Percentiles rank a stretch among this genome's conserved stretches.
Conservation (phyloP, 192 early-diverging fungal species). For the Linnemannia schmuckeri region DNA sequence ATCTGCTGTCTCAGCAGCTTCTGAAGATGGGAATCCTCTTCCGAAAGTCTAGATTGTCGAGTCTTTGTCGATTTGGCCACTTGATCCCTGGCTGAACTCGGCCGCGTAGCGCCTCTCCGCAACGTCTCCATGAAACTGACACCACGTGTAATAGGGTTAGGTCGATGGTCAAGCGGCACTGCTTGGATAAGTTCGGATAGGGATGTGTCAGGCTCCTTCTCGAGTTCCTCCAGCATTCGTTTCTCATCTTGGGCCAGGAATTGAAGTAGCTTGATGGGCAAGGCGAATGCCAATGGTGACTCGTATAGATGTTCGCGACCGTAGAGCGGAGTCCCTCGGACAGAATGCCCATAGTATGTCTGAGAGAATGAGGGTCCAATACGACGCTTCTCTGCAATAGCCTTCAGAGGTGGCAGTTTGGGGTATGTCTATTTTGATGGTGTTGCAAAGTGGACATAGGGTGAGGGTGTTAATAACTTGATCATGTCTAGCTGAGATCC, state of each 20-base stretch:
- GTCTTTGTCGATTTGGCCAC: slow-evolving; percentile 14
- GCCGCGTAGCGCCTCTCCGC: slow-evolving; percentile 13
- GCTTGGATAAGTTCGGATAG: slow-evolving; percentile 49
- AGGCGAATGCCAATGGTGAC: slow-evolving; percentile 38
- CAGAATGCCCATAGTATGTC: slow-evolving; percentile 35
- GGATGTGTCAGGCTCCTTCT: slow-evolving; percentile 28
- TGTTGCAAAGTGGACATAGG: background rate
- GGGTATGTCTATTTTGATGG: slow-evolving; percentile 11
- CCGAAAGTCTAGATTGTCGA: slow-evolving; percentile 27
- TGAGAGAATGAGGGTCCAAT: slow-evolving; percentile 45
- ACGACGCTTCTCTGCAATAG: slow-evolving; percentile 7
- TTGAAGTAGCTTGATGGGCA: slow-evolving; percentile 42
- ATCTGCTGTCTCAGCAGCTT: slow-evolving; percentile 47
- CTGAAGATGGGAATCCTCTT: slow-evolving; percentile 47
- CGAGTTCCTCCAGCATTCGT: slow-evolving; percentile 35
- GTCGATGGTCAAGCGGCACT: slow-evolving; percentile 42
- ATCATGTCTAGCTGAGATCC: background rate
- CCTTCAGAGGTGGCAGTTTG: slow-evolving; percentile 18
- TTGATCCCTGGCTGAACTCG: background rate
- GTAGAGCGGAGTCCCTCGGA: slow-evolving; percentile 33
- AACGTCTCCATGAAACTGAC: slow-evolving; percentile 42
- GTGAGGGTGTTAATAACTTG: background rate
- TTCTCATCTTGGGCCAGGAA: slow-evolving; percentile 38
- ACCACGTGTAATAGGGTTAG: slow-evolving; percentile 46
- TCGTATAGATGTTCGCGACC: slow-evolving; percentile 47